A percentile compares a stretch with the other conserved stretches of the same genome.
phyloP scores from a whole-genome alignment of 1,284 basidiomycete genomes.

The Coniferiporia weirii region DNA sequence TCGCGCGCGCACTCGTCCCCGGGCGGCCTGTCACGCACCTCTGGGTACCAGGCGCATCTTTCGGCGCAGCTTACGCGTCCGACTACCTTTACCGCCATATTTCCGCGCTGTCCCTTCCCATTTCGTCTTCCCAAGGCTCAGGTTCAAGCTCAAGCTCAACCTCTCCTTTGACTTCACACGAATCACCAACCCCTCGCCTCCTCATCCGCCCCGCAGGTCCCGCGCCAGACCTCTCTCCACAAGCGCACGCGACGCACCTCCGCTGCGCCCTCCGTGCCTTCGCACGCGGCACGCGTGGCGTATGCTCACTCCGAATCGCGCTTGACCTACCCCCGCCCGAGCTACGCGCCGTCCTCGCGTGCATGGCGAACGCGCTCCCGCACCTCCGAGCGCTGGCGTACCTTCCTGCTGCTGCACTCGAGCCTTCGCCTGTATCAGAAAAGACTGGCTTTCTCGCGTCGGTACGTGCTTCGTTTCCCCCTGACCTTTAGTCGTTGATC shows the following conservation, averaged over 20 bases:
- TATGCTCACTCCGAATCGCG: slow-evolving; percentile 1
- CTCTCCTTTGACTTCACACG: background rate
- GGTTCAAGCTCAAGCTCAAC: too few relatives aligned
- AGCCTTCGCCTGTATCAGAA: background rate
- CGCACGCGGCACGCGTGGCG: background rate
- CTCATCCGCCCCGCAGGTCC: background rate
- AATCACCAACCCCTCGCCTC: background rate
- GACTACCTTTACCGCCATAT: background rate
- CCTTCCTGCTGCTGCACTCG: slow-evolving; percentile 1
- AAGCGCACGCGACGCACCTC: background rate
- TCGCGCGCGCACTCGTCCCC: slow-evolving; percentile 8
- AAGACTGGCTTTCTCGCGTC: background rate
- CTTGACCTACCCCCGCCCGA: background rate
- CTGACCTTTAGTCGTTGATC: too few relatives aligned
- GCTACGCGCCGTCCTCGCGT: background rate
- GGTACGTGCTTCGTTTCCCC: too few relatives aligned
- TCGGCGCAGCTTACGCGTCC: background rate
- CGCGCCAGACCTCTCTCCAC: background rate
- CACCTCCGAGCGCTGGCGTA: slow-evolving; percentile 1
- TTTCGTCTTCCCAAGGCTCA: too few relatives aligned
- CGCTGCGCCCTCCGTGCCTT: slow-evolving; percentile 1
- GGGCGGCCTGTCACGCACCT: slow-evolving; percentile 10
- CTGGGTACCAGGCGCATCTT: slow-evolving; percentile 11
- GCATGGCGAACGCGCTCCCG: background rate
- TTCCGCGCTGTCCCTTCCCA: too few relatives aligned